Base-by-base conservation (phyloP, 208 protist genomes). In the Crithidia thermophila region DNA sequence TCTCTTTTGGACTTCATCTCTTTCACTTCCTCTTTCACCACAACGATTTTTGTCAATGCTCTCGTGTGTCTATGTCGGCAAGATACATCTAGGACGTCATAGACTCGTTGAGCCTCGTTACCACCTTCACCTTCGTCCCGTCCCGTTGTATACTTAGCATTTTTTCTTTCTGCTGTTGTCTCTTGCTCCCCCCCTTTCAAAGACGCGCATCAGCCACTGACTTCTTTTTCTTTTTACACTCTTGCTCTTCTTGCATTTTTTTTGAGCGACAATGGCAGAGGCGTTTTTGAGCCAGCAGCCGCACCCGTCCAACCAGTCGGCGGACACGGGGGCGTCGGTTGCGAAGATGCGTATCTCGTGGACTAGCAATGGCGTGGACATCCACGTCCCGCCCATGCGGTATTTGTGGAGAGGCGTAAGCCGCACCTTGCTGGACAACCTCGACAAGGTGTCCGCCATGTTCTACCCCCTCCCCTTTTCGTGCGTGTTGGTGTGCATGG, bases 321-420 rank as follows among this genome's bases (percentile, higher is more conserved):
- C 71, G 23, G 79, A 84, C 50, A 67, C 83, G 10, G 81, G 86
- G 3, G 74, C 87, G 64, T 74, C 87, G n/a, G 42, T 59, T 18
- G 68, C 64, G 28, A 58, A 77, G 56, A 77, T 87, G 56, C 74
- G 60, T 23, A 51, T 88, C 8, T 79, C 67, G 36, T 71, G 88
- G 49, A 82, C 59, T 16, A 33, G 56, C 40, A 73, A 60, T 40
- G 89, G 89, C 36, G 36, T 91, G 21, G 89, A 91, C 47, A 42
- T 94, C 25, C 87, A 93, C 76, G 68, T 94, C 45, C 89, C 89
- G 10, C 86, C 86, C 23, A 59, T 75, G 14, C 74, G 77, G 43
- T 88, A 85, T 58, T 51, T 93, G 39, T 70, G 73, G 62, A 73
- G 80, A 8, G 77, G 76, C 10, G 36, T 77, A 39, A 64, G 65